These are phyloP conservation scores for Blastomyces emzantsi DNA, from an alignment of 2,329 filamentous ascomycete genomes.

Conservation along the genomic window DNA sequence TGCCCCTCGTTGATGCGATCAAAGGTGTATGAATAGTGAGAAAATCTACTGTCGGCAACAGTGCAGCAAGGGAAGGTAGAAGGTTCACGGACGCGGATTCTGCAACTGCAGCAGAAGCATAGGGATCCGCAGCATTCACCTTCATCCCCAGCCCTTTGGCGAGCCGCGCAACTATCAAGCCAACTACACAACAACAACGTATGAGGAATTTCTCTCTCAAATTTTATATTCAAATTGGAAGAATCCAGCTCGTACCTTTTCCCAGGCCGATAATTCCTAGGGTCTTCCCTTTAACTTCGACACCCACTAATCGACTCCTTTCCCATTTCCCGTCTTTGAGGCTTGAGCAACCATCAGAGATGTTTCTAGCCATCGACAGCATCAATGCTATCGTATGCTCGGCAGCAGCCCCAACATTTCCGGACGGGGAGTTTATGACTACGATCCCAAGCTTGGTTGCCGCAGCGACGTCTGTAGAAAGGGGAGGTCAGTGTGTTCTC, in stretches of 20 bases:
- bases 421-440: conserved; percentile 69
- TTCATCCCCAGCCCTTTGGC: conserved; percentile 69
- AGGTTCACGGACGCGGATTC: conserved; percentile 57
- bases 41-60: conserved; percentile 63
- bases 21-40: conserved; percentile 74
- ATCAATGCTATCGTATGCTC: conserved; percentile 69
- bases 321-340: conserved; percentile 69
- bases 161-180: conserved; percentile 70
- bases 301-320: conserved; percentile 61
- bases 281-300: conserved; percentile 69
- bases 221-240: neutral
- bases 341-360: conserved; percentile 59
- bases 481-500: neutral
- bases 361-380: conserved; percentile 63
- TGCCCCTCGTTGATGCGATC: conserved; percentile 64
- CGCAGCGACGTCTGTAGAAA: conserved; percentile 49
- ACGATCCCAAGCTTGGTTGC: conserved; percentile 67
- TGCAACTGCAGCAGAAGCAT: conserved; percentile 64
- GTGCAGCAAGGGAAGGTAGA: conserved; percentile 47
- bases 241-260: conserved; percentile 46
- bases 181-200: conserved; percentile 41
- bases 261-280: conserved; percentile 69
- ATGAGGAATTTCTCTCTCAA: neutral
- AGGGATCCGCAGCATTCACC: conserved; percentile 66
- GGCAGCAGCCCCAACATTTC: conserved; percentile 72